Evolutionary conservation across 768 basidiomycete genomes (phyloP).

Genomic region (Exidia glandulosa): DNA sequence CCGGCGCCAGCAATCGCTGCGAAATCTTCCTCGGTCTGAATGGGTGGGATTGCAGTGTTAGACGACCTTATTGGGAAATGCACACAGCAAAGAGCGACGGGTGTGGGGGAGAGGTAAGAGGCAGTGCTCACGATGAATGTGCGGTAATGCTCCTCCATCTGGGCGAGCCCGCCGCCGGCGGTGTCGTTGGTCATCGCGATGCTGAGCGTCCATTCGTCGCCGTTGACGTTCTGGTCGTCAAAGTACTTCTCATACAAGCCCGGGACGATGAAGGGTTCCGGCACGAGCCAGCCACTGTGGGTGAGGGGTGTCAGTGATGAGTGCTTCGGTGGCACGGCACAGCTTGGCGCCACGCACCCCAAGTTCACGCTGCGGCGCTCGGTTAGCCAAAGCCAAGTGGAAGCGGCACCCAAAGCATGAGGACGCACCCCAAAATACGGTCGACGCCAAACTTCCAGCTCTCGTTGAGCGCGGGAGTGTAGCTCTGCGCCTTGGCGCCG

Average conservation of each 20-base stretch:
- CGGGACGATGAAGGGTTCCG: constrained; percentile 37
- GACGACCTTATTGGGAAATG: neutral
- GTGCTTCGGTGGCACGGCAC: neutral
- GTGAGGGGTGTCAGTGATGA: no score
- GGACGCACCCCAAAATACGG: constrained; percentile 64
- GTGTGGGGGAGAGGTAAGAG: neutral
- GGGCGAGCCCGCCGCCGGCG: constrained; percentile 50
- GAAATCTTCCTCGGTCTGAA: constrained; percentile 87
- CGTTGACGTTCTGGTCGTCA: constrained; percentile 31
- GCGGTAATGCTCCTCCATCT: constrained; percentile 80
- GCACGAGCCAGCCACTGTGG: constrained; percentile 10
- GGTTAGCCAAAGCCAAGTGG: no score
- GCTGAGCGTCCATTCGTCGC: constrained; percentile 81
- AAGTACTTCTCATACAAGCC: constrained; percentile 63
- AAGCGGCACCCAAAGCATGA: no score
- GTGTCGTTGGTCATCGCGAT: constrained; percentile 58
- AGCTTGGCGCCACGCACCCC: constrained; percentile 41
- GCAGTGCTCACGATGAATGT: constrained; percentile 71
- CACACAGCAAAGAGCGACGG: neutral
- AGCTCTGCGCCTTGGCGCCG: constrained; percentile 69
- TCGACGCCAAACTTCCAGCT: constrained; percentile 70
- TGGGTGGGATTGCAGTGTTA: constrained; percentile 2
- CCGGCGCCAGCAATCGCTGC: constrained; percentile 89
- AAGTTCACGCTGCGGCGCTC: no score
- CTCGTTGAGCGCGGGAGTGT: constrained; percentile 75